Base-by-base conservation (phyloP, 2,329 filamentous ascomycete genomes). In the Beauveria bassiana region DNA sequence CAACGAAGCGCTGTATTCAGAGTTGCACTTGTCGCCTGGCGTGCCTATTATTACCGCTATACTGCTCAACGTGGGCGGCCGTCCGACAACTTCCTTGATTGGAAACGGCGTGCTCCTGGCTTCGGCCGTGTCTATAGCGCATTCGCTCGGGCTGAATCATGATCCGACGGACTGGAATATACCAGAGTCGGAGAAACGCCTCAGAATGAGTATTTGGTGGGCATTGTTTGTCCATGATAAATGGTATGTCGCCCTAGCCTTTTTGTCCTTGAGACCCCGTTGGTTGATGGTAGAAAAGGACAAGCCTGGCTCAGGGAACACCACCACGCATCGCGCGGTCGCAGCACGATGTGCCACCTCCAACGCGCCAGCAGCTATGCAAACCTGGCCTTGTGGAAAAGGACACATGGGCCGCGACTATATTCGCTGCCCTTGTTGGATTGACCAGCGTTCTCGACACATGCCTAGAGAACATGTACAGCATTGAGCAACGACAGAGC, bases 71-170 rank as follows among this genome's bases (percentile, higher is more conserved):
- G 72, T 87, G 2, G 81, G 80, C 1, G 85, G 85, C 1, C 75
- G 85, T 3, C 85, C 85, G 1, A 82, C 82, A 7, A 84, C 82
- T 7, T 82, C 82, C 1, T 79, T 86, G 67, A 81, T 84, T 6
- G 83, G 83, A 0, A 85, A 86, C 64, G 79, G 78, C 1, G 74
- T 80, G 0, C 73, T 78, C 43, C 70, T 83, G 1, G 81, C 81
- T 0, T 75, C 77, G 0, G 79, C 81, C 0, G 74, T 85, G 8
- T 78, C 81, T 0, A 71, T 85, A 52, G 79, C 80, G 0, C 77
- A 85, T 66, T 79, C 79, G 0, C 70, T 85, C 0, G 83, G 82
- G 0, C 67, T 85, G 4, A 84, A 86, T 64, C 76, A 80, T 12
- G 76, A 83, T 51, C 79, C 82, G 0, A 70, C 74, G 1, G 70